Evolutionary conservation across 768 basidiomycete genomes (phyloP).

Genomic region (Mycena capillaripes): DNA sequence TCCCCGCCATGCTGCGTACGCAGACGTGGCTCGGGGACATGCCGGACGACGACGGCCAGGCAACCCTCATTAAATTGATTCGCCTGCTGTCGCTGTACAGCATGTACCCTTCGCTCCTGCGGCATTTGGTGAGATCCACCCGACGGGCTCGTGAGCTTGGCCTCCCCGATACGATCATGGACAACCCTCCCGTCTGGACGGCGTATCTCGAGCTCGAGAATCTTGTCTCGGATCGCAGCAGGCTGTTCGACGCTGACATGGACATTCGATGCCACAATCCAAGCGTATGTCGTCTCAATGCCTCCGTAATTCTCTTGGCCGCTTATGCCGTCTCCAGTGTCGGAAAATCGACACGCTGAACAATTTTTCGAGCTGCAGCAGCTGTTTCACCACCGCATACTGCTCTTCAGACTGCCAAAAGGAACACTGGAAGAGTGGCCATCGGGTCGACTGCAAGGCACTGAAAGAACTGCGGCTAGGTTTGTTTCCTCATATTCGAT

Average conservation of each 20-base stretch:
- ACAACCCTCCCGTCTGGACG: conserved; percentile 20
- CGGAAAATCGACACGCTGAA: conserved; percentile 27
- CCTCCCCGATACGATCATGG: conserved; percentile 24
- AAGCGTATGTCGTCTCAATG: not conserved
- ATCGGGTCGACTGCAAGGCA: conserved; percentile 28
- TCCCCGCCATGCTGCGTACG: conserved; percentile 31
- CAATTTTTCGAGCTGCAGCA: conserved; percentile 34
- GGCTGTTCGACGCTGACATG: conserved; percentile 19
- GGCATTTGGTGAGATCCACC: conserved; percentile 11
- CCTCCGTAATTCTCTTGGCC: not conserved
- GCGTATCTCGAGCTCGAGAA: conserved; percentile 30
- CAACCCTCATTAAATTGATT: conserved; percentile 17
- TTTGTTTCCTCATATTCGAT: not conserved
- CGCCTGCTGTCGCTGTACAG: conserved; percentile 33
- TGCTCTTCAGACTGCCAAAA: conserved; percentile 32
- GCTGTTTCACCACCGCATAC: conserved; percentile 32
- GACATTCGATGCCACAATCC: conserved; percentile 25
- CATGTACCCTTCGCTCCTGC: conserved; percentile 34
- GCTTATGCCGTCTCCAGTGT: conserved; percentile 22
- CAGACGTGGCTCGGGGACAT: conserved; percentile 31
- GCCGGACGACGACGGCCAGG: conserved; percentile 24
- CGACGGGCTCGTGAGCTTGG: conserved; percentile 21
- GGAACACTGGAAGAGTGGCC: conserved; percentile 33
- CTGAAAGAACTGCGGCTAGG: conserved; percentile 26
- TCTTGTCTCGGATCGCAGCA: conserved; percentile 26